Base-by-base conservation (phyloP, 2,329 filamentous ascomycete species). In the Calonectria honghensis region DNA sequence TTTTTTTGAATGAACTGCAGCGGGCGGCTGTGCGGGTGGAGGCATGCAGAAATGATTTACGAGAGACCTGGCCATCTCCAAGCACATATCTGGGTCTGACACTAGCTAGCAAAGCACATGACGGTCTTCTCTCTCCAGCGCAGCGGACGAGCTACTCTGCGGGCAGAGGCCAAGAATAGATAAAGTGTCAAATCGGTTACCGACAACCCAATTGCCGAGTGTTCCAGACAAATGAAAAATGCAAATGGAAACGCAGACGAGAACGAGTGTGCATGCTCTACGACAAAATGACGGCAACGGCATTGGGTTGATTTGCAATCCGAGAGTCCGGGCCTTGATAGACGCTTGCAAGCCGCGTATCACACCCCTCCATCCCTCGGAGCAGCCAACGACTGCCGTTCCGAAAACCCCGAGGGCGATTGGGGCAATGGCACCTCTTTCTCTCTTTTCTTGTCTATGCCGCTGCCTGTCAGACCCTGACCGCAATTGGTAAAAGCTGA, bases 31-130 rank as follows among this genome's bases (percentile, higher is more conserved):
- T 31, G 61, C 5, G 39, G 67, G 24, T 45, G 41, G 27, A 31
- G 35, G 61, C 39, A 67, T 24, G 68, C 27, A 61, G 35, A 74
- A 63, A 67, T 59, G 72, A 70, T 45, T 73, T 54, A 67, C 51
- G 68, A 59, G 65, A 52, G 61, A 32, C 66, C 64, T 73, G 66
- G 37, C 29, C 37, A 54, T 39, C 37, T 51, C 29, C 48, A 45
- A 57, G 57, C 57, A 54, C 29, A 57, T 54, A 65, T 59, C 31
- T 50, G 37, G 57, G 50, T 63, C 31, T 32, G 35, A n/a, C n/a
- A 37, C 57, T 18, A 61, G 57, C 57, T 18, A 61, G 57, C 57
- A 61, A 27, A 35, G n/a, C 31, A n/a, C 41, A 45, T 45, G 18
- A 10, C 18, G 41, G 41, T 37, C 52, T 27, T 61, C 10, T 35